A percentile compares a stretch with the other conserved stretches of the same genome.
These are phyloP conservation scores for Trypanosoma brucei DNA, from an alignment of 208 protist species.

Conservation along the genomic window DNA sequence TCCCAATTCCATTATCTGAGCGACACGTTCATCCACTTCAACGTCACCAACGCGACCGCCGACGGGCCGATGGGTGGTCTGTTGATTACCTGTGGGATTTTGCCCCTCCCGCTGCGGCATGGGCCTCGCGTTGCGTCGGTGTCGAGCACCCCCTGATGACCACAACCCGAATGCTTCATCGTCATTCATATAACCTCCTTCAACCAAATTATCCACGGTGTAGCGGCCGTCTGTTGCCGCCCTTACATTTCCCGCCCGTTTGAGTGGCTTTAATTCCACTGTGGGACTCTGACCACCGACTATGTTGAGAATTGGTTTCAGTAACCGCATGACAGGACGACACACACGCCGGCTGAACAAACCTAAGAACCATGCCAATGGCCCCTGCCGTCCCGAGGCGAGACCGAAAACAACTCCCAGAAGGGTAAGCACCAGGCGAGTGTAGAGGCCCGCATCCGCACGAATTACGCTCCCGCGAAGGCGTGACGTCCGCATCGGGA, in stretches of 20 bases:
- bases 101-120: not conserved
- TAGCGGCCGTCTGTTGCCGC: constrained; percentile 32
- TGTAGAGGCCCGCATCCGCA: constrained; percentile 48
- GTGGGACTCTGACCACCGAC: not conserved
- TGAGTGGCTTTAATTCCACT: constrained; percentile 36
- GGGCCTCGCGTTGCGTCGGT: not conserved
- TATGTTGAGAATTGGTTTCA: constrained; percentile 22
- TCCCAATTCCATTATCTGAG: constrained; percentile 48
- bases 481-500: constrained; percentile 28
- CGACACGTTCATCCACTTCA: constrained; percentile 25
- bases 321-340: constrained; percentile 22
- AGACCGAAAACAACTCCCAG: constrained; percentile 46
- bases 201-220: constrained; percentile 42
- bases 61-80: constrained; percentile 4
- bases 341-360: constrained; percentile 29
- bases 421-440: constrained; percentile 40
- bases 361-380: constrained; percentile 32
- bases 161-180: not conserved
- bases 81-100: not conserved
- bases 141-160: not conserved
- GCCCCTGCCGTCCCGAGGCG: constrained; percentile 18
- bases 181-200: constrained; percentile 1
- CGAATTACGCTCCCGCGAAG: constrained; percentile 27
- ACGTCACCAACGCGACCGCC: not conserved
- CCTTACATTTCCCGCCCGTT: constrained; percentile 7